Evolutionary conservation across 306 rosid genomes (phyloP), one percentile per base, ranked within the genome.

Genomic region (Trifolium repens): DNA sequence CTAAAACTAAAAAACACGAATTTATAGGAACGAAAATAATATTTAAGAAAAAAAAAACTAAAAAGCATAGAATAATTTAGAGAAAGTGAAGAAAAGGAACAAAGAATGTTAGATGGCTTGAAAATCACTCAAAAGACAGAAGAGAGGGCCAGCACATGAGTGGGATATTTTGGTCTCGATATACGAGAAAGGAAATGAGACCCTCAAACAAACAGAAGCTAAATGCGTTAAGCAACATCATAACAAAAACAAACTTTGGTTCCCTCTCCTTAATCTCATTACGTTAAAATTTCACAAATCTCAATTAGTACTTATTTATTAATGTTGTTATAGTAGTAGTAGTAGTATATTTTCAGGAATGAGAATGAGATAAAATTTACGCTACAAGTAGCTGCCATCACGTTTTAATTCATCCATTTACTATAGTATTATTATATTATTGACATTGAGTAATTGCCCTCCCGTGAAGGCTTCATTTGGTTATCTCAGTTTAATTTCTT

Each of bases 201-300:
- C 32, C 67, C 68, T 24, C 58, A 61, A 61, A 61, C 58, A 61
- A 61, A 61, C 67, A 67, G 46, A 71, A 71, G 63, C 73, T 85
- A 72, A 87, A 88, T 84, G 88, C 92, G 84, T 90, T 80, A 92
- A 90, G 96, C 96, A 89, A 88, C 94, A 82, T 84, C 83, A 67
- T 72, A 5, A 66, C 79, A 53, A 67, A 22, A 42, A 19, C 19
- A 39, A 69, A 78, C 73, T 52, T 47, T 24, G 73, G 64, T 69
- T 69, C 88, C 76, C 82, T 84, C 69, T 71, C 71, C 67, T 78
- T 80, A 69, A 81, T 90, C 84, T 86, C 84, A 89, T 90, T 85
- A 90, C 92, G 93, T 88, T 85, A 85, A 92, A 84, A 78, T 78
- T 86, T 87, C 93, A 82, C 96, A 74, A 87, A 83, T 88, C 93